These are phyloP conservation scores for Paraurostyla sp. DNA, from an alignment of 73 alveolate species.

Conservation along the genomic window DNA sequence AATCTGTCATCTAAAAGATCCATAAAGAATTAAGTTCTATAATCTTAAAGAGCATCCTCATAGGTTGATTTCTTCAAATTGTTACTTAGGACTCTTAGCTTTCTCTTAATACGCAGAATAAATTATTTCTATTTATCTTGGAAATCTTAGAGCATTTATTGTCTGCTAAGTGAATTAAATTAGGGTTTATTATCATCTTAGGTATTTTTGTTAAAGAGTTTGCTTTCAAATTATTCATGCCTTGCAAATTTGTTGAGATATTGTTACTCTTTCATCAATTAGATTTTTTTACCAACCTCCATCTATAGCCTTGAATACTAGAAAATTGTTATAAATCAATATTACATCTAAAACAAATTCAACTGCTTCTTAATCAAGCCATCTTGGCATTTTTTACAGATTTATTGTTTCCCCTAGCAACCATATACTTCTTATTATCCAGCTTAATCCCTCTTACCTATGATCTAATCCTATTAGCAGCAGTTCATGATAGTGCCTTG, in stretches of 20 bases:
- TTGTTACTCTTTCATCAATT: background rate
- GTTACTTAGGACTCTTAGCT: background rate
- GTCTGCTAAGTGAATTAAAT: background rate
- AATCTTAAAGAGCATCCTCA: background rate
- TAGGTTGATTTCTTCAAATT: background rate
- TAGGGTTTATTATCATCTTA: background rate
- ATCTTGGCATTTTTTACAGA: background rate
- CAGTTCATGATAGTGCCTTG: conserved; percentile 3
- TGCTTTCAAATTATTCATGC: no score
- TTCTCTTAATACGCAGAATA: background rate
- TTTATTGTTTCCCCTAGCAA: background rate
- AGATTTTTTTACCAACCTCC: background rate
- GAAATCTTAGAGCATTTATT: background rate
- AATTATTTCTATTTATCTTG: background rate
- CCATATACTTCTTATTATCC: background rate
- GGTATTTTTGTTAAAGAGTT: background rate
- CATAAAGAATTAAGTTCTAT: background rate
- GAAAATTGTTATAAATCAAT: background rate
- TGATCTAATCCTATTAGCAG: background rate
- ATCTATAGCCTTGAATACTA: background rate
- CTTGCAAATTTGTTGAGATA: background rate
- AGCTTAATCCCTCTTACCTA: background rate
- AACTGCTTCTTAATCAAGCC: background rate
- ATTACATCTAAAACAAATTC: background rate
- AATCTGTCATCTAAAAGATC: background rate